Evolutionary conservation across 768 basidiomycete genomes (phyloP), one percentile per base, ranked within the genome.

Genomic region (Boletus patriciae): DNA sequence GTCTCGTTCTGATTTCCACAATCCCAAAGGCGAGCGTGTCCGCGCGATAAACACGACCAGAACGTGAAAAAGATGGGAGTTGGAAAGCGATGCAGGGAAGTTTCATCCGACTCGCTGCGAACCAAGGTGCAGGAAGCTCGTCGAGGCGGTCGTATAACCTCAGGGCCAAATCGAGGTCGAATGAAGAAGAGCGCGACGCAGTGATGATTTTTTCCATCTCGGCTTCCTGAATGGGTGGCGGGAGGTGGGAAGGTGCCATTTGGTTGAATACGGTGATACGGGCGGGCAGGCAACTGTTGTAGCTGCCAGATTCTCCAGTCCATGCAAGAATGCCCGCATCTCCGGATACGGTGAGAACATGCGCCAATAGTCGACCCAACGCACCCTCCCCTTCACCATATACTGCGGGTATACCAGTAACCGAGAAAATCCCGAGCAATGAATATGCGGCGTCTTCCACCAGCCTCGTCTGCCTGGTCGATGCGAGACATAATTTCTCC

Each of bases 81-180:
- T 46, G 12, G 27, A 58, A 55, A 18, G 41, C n/a, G 4, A 55
- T 44, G 7, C 57, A 58, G 1, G 53, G 34, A n/a, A 56, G 53
- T 13, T 18, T 55, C 46, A 55, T 43, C 15, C 54, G 57, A 31
- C 23, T 56, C 1, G 11, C 57, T n/a, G 46, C 19, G 6, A 55
- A 56, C 34, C 21, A 25, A 15, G 41, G 41, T 13, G 41, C 6
- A 1, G 33, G 4, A 10, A 58, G 54, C 3, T 43, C 16, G n/a
- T 25, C 33, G 6, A 58, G 29, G 13, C 29, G 19, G 21, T 38
- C 29, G 1, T 49, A 58, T 6, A 58, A n/a, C 19, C 2, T 9
- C 38, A 47, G 1, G 0, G 29, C 52, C 11, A 6, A 7, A 9
- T 37, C 47, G 16, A 23, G 16, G 16, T 58, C 34, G 21, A 44